Evolutionary conservation across 805 yeast genomes (phyloP), one percentile per base, ranked within the genome.

Genomic region (Zygoascus biomembranicola): DNA sequence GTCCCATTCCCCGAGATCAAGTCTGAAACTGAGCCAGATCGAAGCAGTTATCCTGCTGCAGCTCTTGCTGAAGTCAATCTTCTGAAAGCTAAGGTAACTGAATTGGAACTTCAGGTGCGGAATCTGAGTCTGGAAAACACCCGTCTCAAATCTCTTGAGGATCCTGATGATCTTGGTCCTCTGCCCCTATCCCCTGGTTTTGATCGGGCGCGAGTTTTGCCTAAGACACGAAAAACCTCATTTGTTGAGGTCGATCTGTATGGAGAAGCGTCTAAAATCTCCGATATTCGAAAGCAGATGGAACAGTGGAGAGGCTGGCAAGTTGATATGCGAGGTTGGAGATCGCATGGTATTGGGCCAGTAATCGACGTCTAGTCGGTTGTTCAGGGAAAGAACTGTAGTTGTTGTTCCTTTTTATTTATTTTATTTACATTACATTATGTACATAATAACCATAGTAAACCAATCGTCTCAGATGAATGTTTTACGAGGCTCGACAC

Each of bases 241-340:
- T 65, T 63, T 47, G 67, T 63, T 13, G 70, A 64, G 48, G 67
- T 69, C 16, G 72, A 68, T 32, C 58, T 69, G 23, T 73, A 74
- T 51, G 63, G 77, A 32, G 79, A 78, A 56, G 77, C 80, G 6
- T 76, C 77, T 11, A 82, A 80, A 60, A 75, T 80, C 58, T 73
- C 77, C 57, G 60, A 58, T 23, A 58, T 60, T 35, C 54, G 61
- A 10, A 83, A 81, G 52, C 74, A 77, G 46, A 69, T 90, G 59
- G 73, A 76, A 64, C 81, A 80, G 59, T 90, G 95, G 95, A 82
- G 81, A 59, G 82, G 80, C 49, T 90, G 90, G 90, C 88, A 85
- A 63, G 77, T 89, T 2, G 96, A 90, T 63, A 87, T 90, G 95
- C 77, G 87, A 26, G 61, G 66, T 13, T 90, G 97, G 97, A 77